Evolutionary conservation across 192 early-diverging fungal species (phyloP), one percentile per base, ranked within the genome.

Genomic region (Glomus cerebriforme): DNA sequence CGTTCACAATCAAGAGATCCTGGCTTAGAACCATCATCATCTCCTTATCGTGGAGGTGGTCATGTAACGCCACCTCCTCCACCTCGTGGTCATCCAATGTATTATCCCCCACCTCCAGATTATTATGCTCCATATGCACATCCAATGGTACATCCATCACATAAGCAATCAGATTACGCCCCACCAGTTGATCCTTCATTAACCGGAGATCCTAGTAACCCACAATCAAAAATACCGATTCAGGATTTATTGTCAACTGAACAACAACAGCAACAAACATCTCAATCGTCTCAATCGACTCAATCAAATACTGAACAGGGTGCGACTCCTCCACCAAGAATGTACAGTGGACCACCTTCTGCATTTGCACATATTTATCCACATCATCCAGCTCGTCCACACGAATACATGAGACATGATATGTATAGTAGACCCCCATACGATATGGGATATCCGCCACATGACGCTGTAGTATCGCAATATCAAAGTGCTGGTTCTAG

Each of bases 61-160:
- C 67, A 6, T 39, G 22, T 69, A 22, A 69, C 67, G 0, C 63
- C 63, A 26, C 63, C 63, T 9, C 63, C 63, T 1, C 67, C 67
- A 35, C 67, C 29, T 37, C 31, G 31, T 34, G 31, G 27, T 4
- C 67, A 27, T 34, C 29, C 31, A 35, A 69, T 69, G 17, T 69
- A 69, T 35, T 31, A n/a, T 29, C 37, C 37, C 5, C 34, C 26
- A 2, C 43, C 12, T 26, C 43, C 45, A 1, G 69, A 72, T 26
- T 72, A 72, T 72, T 72, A 72, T 72, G 45, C 35, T 47, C 43
- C 69, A 54, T 47, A 39, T 47, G 8, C 19, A 43, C 43, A 26
- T 37, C 69, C 60, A 7, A 24, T 19, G 7, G 24, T 10, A 10
- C 27, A 3, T 19, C 27, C 24, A 63, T 24, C 60, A 3, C 60